Conservation (phyloP, 305 asterid species). For the Stenogyne calaminthoides region DNA sequence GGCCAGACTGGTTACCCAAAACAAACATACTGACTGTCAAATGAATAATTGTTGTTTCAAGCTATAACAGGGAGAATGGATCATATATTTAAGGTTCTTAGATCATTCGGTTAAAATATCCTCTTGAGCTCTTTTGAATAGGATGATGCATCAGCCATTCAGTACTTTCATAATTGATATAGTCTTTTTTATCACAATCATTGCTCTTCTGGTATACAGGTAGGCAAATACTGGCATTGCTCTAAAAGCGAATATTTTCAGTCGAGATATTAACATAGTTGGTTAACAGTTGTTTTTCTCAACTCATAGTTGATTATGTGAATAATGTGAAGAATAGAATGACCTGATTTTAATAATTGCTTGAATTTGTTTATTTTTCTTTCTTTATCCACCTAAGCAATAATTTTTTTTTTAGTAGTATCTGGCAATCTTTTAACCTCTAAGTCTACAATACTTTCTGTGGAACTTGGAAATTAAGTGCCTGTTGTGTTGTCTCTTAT, state of each 20-base stretch:
- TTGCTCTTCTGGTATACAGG: constrained; percentile 46
- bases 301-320: constrained; percentile 14
- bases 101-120: background rate
- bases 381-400: too few relatives aligned
- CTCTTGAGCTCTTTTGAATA: background rate
- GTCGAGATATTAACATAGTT: constrained; percentile 44
- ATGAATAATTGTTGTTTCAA: background rate
- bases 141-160: background rate
- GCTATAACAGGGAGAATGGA: background rate
- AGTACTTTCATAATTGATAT: background rate
- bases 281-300: constrained; percentile 11
- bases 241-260: constrained; percentile 36
- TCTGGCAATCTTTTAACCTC: too few relatives aligned
- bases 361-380: too few relatives aligned
- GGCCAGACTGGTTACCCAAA: too few relatives aligned
- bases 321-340: background rate
- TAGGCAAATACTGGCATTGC: constrained; percentile 35
- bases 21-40: background rate
- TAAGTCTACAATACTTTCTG: too few relatives aligned
- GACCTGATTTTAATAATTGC: background rate
- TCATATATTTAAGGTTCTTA: background rate
- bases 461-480: too few relatives aligned
- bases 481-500: too few relatives aligned
- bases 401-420: too few relatives aligned
- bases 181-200: constrained; percentile 8